phyloP scores from a whole-genome alignment of 306 rosid genomes.

The Quercus wislizeni region DNA sequence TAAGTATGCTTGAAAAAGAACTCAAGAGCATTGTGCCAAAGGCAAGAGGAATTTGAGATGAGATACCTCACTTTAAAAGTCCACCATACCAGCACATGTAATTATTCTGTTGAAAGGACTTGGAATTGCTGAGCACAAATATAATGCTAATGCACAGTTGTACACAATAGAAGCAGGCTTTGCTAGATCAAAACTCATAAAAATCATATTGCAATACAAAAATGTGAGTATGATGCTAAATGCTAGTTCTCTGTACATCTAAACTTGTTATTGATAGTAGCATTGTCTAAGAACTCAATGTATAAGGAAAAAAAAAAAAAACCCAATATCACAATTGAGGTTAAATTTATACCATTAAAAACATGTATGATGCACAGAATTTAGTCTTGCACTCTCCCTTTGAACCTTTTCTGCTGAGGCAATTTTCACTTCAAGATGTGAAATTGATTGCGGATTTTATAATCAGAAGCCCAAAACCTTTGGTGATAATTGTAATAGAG shows the following conservation, averaged over 20 bases:
- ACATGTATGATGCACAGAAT: background rate
- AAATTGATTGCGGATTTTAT: background rate
- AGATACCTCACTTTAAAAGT: too few species aligned
- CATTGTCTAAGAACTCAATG: background rate
- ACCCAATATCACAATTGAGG: background rate
- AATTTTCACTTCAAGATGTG: background rate
- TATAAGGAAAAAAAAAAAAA: background rate
- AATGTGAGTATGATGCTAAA: background rate
- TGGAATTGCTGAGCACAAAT: background rate
- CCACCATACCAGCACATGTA: background rate
- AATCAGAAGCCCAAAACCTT: conserved; percentile 61
- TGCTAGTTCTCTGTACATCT: conserved; percentile 43
- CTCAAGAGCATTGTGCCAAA: too few species aligned
- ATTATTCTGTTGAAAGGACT: background rate
- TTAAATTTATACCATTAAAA: background rate
- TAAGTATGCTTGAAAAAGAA: too few species aligned
- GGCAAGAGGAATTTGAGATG: too few species aligned
- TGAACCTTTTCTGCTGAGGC: background rate
- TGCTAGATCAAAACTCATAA: background rate
- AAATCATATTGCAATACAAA: background rate
- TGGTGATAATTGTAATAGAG: conserved; percentile 50
- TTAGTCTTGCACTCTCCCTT: background rate
- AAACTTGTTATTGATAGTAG: conserved; percentile 12
- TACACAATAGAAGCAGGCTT: background rate
- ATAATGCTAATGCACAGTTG: too few species aligned